Conservation (phyloP, 257 asterid genomes). For the Voacanga thouarsii region DNA sequence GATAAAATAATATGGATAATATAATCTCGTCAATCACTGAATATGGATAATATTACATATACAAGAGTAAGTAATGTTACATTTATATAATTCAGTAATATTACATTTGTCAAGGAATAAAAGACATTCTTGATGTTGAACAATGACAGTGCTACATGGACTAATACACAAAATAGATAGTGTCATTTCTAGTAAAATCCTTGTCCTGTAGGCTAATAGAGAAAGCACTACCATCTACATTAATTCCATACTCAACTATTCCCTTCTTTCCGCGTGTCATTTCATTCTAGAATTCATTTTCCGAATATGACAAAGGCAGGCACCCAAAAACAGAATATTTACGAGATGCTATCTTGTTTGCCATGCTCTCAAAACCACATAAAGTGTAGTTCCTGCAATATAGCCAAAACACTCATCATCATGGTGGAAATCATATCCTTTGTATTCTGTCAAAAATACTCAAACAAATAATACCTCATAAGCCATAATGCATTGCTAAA, state of each 20-base stretch:
- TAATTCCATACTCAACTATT: slow-evolving; percentile 37
- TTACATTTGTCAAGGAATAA: too few species aligned
- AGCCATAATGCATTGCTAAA: neutral
- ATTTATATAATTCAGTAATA: too few species aligned
- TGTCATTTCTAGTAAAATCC: too few species aligned
- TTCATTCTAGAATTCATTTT: slow-evolving; percentile 41
- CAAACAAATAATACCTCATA: neutral
- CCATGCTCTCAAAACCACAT: slow-evolving; percentile 44
- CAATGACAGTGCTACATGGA: too few species aligned
- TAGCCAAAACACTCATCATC: neutral
- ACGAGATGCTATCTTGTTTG: slow-evolving; percentile 30
- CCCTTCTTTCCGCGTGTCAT: slow-evolving; percentile 26
- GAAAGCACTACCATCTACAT: slow-evolving; percentile 50
- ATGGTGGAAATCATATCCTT: neutral
- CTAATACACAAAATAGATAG: too few species aligned
- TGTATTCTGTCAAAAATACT: neutral
- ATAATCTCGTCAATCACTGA: too few species aligned
- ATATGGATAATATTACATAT: too few species aligned
- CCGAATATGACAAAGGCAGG: slow-evolving; percentile 33
- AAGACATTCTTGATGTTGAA: too few species aligned
- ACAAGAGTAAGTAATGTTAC: too few species aligned
- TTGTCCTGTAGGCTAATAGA: too few species aligned
- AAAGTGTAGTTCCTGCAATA: slow-evolving; percentile 29
- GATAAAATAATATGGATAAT: too few species aligned
- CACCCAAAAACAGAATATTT: slow-evolving; percentile 34